Evolutionary conservation across 495 filamentous ascomycete genomes (phyloP).

Genomic region (Bombardia bombarda): DNA sequence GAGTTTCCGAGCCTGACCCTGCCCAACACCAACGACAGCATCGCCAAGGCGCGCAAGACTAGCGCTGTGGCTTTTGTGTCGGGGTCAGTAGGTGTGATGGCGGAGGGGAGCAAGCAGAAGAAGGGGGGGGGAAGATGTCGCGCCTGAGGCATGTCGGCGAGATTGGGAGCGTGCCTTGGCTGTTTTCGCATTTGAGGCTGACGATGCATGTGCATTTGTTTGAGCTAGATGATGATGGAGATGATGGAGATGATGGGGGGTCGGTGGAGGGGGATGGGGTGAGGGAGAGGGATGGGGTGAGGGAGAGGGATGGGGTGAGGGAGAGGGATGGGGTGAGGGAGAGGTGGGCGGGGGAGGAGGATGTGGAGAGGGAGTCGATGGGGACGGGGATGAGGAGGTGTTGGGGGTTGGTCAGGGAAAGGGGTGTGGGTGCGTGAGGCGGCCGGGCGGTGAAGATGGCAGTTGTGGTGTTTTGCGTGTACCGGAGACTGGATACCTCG

Average conservation of each 20-base stretch:
- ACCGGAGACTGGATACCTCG: too few species aligned
- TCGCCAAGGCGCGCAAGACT: slow-evolving; percentile 13
- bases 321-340: not conserved
- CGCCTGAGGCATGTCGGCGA: slow-evolving; percentile 19
- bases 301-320: slow-evolving; percentile 18
- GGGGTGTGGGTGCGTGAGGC: too few species aligned
- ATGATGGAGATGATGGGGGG: too few species aligned
- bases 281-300: slow-evolving; percentile 23
- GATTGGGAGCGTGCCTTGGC: slow-evolving; percentile 35
- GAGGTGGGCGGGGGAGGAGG: slow-evolving; percentile 23
- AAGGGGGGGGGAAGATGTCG: not conserved
- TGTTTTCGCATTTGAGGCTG: slow-evolving; percentile 39
- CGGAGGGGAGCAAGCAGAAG: not conserved
- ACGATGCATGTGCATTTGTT: slow-evolving; percentile 41
- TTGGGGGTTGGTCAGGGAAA: slow-evolving; percentile 32
- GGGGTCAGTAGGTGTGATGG: slow-evolving; percentile 4
- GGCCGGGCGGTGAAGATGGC: too few species aligned
- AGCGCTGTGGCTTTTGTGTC: slow-evolving; percentile 19
- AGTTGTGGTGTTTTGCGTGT: too few species aligned
- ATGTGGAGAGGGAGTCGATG: slow-evolving; percentile 34
- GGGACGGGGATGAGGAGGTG: slow-evolving; percentile 43
- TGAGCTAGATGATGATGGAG: slow-evolving; percentile 13
- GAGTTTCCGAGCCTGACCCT: slow-evolving; percentile 35
- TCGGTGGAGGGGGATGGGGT: not conserved
- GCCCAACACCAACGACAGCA: slow-evolving; percentile 12